These are phyloP conservation scores for Puccinia horiana DNA, from an alignment of 1,284 basidiomycete species.

Conservation along the genomic window DNA sequence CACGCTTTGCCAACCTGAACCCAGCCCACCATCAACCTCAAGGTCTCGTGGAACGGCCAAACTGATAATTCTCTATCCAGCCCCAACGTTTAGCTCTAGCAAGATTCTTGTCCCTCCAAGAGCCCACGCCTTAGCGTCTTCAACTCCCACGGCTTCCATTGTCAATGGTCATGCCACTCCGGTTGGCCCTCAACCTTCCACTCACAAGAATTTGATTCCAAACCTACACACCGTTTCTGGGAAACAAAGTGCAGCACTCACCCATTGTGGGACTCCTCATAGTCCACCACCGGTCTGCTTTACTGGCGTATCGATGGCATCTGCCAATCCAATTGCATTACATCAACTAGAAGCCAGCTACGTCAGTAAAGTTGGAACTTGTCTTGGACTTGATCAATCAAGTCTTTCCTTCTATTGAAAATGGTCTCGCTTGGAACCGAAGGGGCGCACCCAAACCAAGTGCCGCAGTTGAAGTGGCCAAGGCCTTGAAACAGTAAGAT, in stretches of 20 bases:
- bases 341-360: constrained; percentile 47
- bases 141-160: not conserved
- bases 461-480: constrained; percentile 11
- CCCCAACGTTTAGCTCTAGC: not conserved
- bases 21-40: not conserved
- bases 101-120: not conserved
- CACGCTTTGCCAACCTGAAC: too few species aligned
- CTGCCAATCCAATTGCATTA: constrained; percentile 10
- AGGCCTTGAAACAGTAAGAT: constrained; percentile 41
- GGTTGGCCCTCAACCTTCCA: constrained; percentile 5
- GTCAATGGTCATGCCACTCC: constrained; percentile 28
- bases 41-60: not conserved
- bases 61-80: not conserved
- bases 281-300: not conserved
- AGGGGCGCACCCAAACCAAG: constrained; percentile 32
- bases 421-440: constrained; percentile 29
- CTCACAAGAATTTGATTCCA: constrained; percentile 31
- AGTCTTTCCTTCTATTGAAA: constrained; percentile 45
- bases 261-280: constrained; percentile 16
- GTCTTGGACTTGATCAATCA: constrained; percentile 37
- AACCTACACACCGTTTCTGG: constrained; percentile 19
- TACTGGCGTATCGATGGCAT: not conserved
- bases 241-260: constrained; percentile 13
- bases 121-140: not conserved
- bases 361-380: constrained; percentile 44